A percentile compares a stretch with the other conserved stretches of the same genome.
Conservation (phyloP, 805 yeast genomes). For the Diddensiella santjacobensis region DNA sequence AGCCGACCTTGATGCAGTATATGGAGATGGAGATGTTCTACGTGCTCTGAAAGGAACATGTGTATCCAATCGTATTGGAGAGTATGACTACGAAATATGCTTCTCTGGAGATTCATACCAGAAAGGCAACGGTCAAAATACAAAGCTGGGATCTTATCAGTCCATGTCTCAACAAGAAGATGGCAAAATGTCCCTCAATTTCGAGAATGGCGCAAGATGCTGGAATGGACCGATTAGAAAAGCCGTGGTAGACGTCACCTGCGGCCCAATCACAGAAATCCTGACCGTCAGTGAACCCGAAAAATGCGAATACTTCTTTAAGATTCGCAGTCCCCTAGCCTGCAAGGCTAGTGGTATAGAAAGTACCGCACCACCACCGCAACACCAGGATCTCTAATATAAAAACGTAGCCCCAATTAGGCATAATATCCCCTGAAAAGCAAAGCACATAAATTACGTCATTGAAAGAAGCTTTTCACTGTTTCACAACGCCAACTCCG, state of each 20-base stretch:
- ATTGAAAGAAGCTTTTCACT: too few relatives aligned
- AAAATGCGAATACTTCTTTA: conserved; percentile 72
- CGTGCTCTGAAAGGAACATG: conserved; percentile 53
- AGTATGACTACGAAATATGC: conserved; percentile 64
- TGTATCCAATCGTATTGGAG: conserved; percentile 54
- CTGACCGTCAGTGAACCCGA: conserved; percentile 82
- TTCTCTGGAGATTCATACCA: conserved; percentile 57
- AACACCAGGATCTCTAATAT: conserved; percentile 1
- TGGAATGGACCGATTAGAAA: conserved; percentile 93
- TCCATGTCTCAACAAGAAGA: conserved; percentile 8
- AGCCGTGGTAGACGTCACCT: conserved; percentile 57
- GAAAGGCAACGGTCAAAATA: conserved; percentile 44
- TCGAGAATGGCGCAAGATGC: conserved; percentile 67
- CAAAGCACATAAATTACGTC: too few relatives aligned
- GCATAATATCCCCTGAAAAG: too few relatives aligned
- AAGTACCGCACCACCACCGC: not conserved
- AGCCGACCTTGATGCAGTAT: conserved; percentile 24
- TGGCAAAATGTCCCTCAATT: conserved; percentile 39
- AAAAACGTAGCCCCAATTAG: not conserved
- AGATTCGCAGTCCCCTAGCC: conserved; percentile 30
- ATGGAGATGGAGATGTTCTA: conserved; percentile 64
- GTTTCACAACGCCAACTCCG: too few relatives aligned
- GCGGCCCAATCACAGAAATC: conserved; percentile 58
- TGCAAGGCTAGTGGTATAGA: conserved; percentile 17
- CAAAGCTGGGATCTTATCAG: conserved; percentile 47